Conservation (phyloP, 768 basidiomycete genomes). For the Vishniacozyma victoriae region DNA sequence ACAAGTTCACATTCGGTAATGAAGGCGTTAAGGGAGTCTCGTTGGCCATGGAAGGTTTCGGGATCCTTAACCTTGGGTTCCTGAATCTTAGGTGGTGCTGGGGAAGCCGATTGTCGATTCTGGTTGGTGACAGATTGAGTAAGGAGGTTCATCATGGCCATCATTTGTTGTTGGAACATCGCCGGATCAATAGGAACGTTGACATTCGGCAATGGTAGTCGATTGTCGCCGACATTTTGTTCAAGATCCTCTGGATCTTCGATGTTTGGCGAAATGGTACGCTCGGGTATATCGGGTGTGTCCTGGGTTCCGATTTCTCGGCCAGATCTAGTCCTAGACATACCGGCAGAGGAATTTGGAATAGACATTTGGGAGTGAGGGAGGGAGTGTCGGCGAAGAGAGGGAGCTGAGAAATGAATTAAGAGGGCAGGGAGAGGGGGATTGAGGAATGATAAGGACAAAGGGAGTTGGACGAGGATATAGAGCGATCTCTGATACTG, state of each 20-base stretch:
- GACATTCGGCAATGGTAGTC: not conserved
- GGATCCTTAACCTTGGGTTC: not conserved
- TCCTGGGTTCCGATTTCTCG: no score
- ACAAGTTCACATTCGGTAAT: conserved; percentile 9
- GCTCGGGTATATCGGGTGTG: no score
- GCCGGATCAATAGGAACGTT: no score
- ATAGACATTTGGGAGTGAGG: no score
- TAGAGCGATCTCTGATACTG: not conserved
- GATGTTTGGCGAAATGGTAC: no score
- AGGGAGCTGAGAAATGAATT: not conserved
- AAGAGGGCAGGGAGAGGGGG: not conserved
- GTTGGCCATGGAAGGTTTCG: not conserved
- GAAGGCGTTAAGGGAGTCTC: not conserved
- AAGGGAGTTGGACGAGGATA: not conserved
- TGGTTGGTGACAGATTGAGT: not conserved
- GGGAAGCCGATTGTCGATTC: not conserved
- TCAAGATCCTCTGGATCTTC: no score
- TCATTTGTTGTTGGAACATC: no score
- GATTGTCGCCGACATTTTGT: no score
- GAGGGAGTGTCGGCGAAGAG: not conserved
- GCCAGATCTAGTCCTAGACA: no score
- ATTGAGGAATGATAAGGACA: not conserved
- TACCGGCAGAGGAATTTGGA: no score
- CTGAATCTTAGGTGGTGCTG: not conserved
- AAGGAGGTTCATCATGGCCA: not conserved